These are phyloP conservation scores for Rhodofomes roseus DNA, from an alignment of 1,284 basidiomycete species.

Conservation along the genomic window DNA sequence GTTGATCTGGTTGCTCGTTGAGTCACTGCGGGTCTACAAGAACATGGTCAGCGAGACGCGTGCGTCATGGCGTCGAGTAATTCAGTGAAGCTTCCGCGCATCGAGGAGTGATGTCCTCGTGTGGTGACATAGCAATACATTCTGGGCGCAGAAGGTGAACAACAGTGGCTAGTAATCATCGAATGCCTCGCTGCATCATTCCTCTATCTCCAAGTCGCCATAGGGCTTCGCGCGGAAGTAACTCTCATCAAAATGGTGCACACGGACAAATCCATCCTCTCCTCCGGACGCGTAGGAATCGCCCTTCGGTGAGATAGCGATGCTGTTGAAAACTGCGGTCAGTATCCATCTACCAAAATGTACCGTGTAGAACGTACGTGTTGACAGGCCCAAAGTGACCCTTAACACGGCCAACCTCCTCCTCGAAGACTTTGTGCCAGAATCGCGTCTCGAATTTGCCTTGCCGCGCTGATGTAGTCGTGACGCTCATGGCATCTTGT, in stretches of 20 bases:
- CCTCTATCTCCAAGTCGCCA: conserved; percentile 81
- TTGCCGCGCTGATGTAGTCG: conserved; percentile 89
- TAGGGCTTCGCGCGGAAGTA: conserved; percentile 90
- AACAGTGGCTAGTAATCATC: background rate
- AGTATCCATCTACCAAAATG: background rate
- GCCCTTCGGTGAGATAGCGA: conserved; percentile 91
- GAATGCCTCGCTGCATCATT: conserved; percentile 20
- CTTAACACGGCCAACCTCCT: conserved; percentile 96
- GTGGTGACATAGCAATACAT: background rate
- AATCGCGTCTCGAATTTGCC: conserved; percentile 99
- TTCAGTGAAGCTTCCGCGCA: background rate
- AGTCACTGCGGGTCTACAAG: no score
- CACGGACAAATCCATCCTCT: conserved; percentile 93
- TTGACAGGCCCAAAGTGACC: conserved; percentile 98
- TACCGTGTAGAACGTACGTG: conserved; percentile 59
- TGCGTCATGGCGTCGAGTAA: no score
- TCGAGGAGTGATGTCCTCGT: background rate
- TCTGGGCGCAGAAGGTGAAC: background rate
- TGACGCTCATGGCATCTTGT: conserved; percentile 97
- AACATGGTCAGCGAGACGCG: no score
- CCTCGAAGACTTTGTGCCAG: conserved; percentile 98
- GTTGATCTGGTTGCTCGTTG: no score
- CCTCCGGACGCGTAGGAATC: conserved; percentile 91
- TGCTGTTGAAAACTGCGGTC: conserved; percentile 38
- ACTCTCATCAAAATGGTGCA: conserved; percentile 90